Evolutionary conservation across 2,329 filamentous ascomycete species (phyloP), one percentile per base, ranked within the genome.

Genomic region (Trichoderma sp.): DNA sequence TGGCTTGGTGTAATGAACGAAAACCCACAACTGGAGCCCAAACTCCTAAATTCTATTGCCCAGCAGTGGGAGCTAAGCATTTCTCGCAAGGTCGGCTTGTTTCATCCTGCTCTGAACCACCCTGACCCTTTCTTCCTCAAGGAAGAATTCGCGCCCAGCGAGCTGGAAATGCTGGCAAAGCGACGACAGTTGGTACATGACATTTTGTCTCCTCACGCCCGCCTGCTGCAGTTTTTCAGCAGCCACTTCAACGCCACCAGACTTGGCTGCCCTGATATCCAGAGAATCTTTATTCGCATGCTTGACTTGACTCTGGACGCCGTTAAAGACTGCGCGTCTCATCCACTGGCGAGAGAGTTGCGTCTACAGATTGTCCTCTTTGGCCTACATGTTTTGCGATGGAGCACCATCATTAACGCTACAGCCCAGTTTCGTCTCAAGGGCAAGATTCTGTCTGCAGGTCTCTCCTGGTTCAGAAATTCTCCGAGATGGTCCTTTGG

Each of bases 1-100:
- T 99, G 97, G 97, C 91, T 98, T 76, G 97, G 97, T 31, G 94
- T 98, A 16, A 97, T 98, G 81, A 97, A 98, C 80, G 97, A 99
- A 83, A 98, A 98, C 80, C 94, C 95, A 3, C 90, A 91, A 74
- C 92, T 98, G 84, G 95, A 98, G 83, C 90, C 96, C 9, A 92
- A 95, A 76, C 91, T 99, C 74, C 85, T 99, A 38, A 92, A 92
- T 71, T 95, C 97, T 82, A 94, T 98, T 79, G 93, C 93, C 11
- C 93, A 97, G 81, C 94, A 96, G 77, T 99, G 96, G 94, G 96
- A 98, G 83, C 88, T 89, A 75, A 97, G 93, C 4, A 92, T 98
- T 63, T 90, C 94, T 75, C 92, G 91, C 79, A 91, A 91, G 77
- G 89, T 93, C 71, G 97, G 97, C 12, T 88, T 98, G 27, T 99